These are phyloP conservation scores for Anisodus acutangulus DNA, from an alignment of 257 asterid genomes.

Conservation along the genomic window DNA sequence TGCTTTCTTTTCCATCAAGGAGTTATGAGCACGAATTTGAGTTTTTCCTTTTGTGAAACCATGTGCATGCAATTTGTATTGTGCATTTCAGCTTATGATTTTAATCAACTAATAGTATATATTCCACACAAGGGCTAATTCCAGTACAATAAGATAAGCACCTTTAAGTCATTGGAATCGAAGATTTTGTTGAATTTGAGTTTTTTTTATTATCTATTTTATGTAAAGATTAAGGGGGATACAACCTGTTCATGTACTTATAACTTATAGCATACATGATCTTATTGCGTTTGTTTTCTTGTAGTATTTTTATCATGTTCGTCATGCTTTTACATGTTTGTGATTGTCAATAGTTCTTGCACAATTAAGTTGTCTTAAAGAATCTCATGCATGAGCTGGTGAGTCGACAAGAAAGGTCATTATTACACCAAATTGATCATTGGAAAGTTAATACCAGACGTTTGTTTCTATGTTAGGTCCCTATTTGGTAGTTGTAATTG, in stretches of 20 bases:
- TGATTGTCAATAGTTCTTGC: background rate
- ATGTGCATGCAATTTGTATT: background rate
- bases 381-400: background rate
- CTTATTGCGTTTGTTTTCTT: background rate
- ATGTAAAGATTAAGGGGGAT: background rate
- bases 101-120: too few species aligned
- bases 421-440: too few species aligned
- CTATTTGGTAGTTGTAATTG: background rate
- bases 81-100: background rate
- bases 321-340: background rate
- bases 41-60: background rate
- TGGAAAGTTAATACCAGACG: too few species aligned
- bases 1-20: background rate
- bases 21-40: background rate
- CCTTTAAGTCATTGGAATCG: background rate
- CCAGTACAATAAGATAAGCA: background rate
- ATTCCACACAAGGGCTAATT: background rate
- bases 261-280: background rate
- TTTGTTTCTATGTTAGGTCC: background rate
- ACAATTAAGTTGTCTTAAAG: background rate
- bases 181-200: conserved; percentile 27
- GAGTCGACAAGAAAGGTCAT: too few species aligned
- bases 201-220: background rate
- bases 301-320: background rate
- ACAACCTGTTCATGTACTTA: background rate